Conservation (phyloP, 2,329 filamentous ascomycete genomes). For the Fusarium vanettenii region DNA sequence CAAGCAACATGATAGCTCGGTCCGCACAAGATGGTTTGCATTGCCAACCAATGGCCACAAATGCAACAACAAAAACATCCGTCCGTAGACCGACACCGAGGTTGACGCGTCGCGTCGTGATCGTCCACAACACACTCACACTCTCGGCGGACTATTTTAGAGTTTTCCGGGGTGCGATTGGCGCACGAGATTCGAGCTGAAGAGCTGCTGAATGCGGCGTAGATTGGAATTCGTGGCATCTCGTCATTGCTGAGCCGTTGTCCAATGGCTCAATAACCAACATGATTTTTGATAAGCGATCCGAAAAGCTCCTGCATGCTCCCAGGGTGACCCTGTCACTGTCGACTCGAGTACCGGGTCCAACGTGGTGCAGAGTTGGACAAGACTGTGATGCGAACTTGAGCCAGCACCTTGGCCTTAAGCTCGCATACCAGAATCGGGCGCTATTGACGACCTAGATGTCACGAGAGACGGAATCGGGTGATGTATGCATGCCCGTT, state of each 20-base stretch:
- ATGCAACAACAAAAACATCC: slow-evolving; percentile 25
- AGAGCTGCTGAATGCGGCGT: slow-evolving; percentile 35
- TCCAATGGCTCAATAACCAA: slow-evolving; percentile 29
- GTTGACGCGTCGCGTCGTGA: slow-evolving; percentile 33
- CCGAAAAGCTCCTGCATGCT: slow-evolving; percentile 20
- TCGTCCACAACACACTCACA: slow-evolving; percentile 10
- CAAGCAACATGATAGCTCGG: slow-evolving; percentile 16
- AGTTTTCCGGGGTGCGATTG: slow-evolving; percentile 33
- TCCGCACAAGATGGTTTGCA: slow-evolving; percentile 20
- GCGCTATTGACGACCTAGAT: slow-evolving; percentile 9
- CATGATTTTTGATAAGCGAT: slow-evolving; percentile 31
- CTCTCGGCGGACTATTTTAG: slow-evolving; percentile 6
- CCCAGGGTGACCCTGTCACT: slow-evolving; percentile 29
- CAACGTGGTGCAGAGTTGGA: slow-evolving; percentile 24
- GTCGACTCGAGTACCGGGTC: slow-evolving; percentile 7
- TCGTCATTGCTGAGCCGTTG: slow-evolving; percentile 33
- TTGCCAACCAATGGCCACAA: background rate
- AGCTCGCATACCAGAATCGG: slow-evolving; percentile 18
- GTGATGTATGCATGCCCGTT: slow-evolving; percentile 37
- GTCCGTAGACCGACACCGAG: background rate
- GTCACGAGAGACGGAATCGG: slow-evolving; percentile 23
- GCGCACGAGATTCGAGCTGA: slow-evolving; percentile 24
- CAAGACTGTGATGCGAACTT: slow-evolving; percentile 32
- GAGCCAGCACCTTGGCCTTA: slow-evolving; percentile 7
- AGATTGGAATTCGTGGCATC: slow-evolving; percentile 38